Percentiles rank a stretch among this genome's conserved stretches.
These are phyloP conservation scores for Nematocida ausubeli DNA, from an alignment of 371 early-diverging fungal genomes.

Conservation along the genomic window DNA sequence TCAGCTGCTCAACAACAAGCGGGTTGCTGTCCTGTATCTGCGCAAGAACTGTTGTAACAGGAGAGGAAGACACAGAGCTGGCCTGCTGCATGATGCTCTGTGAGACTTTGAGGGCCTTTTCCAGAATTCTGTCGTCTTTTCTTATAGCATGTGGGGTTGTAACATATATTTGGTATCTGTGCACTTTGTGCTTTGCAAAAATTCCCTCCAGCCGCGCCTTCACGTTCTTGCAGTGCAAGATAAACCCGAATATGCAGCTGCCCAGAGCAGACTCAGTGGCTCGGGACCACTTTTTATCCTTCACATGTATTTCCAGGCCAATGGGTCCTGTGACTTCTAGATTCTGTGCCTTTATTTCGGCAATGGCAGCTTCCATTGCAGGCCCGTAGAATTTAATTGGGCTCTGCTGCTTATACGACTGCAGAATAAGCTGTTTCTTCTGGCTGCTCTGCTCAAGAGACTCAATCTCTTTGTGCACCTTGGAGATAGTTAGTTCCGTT, in stretches of 20 bases:
- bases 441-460: slow-evolving; percentile 8
- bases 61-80: not conserved
- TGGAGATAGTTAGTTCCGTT: slow-evolving; percentile 3
- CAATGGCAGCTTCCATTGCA: slow-evolving; percentile 47
- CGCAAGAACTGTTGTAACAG: slow-evolving; percentile 54
- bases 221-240: slow-evolving; percentile 61
- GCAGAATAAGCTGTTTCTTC: slow-evolving; percentile 59
- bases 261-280: slow-evolving; percentile 61
- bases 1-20: slow-evolving; percentile 61
- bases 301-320: slow-evolving; percentile 57
- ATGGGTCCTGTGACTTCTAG: slow-evolving; percentile 66
- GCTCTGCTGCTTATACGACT: not conserved
- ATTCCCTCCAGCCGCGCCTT: slow-evolving; percentile 51
- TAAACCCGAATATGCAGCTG: slow-evolving; percentile 57
- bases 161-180: slow-evolving; percentile 46
- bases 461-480: slow-evolving; percentile 33
- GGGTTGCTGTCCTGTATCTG: slow-evolving; percentile 32
- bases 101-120: not conserved
- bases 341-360: slow-evolving; percentile 34
- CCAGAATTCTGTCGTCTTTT: not conserved
- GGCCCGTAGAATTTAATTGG: slow-evolving; percentile 31
- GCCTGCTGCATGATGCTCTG: not conserved
- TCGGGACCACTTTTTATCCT: slow-evolving; percentile 65
- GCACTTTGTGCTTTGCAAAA: slow-evolving; percentile 54
- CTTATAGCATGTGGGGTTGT: not conserved